Evolutionary conservation across 2,329 filamentous ascomycete genomes (phyloP).

Genomic region (Trichoderma sp.): DNA sequence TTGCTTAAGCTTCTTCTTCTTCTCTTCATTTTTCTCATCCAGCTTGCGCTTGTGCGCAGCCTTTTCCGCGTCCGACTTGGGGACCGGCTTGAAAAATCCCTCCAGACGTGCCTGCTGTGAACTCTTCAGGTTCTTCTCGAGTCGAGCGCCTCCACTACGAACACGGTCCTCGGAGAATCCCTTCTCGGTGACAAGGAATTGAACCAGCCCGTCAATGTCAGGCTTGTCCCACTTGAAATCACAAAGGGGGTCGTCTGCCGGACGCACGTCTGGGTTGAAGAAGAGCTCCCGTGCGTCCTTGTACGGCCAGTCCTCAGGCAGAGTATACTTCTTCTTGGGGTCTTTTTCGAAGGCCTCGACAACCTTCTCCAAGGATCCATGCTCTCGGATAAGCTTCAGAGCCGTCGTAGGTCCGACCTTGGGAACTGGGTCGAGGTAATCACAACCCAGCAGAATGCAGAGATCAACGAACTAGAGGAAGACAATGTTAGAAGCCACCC

Average conservation of each 20-base stretch:
- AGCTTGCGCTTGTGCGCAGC: slow-evolving; percentile 86
- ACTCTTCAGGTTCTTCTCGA: slow-evolving; percentile 88
- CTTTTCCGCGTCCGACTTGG: slow-evolving; percentile 84
- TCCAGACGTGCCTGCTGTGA: slow-evolving; percentile 89
- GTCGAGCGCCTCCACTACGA: slow-evolving; percentile 68
- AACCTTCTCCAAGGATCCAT: slow-evolving; percentile 82
- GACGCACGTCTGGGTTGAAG: slow-evolving; percentile 82
- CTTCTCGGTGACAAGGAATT: slow-evolving; percentile 90
- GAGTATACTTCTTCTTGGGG: slow-evolving; percentile 71
- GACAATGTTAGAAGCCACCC: background rate
- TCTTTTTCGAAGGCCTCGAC: slow-evolving; percentile 76
- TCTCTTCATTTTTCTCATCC: slow-evolving; percentile 85
- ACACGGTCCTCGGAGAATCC: slow-evolving; percentile 96
- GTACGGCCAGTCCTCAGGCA: slow-evolving; percentile 97
- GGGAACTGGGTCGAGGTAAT: slow-evolving; percentile 95
- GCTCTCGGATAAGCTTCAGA: slow-evolving; percentile 88
- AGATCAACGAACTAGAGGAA: slow-evolving; percentile 76
- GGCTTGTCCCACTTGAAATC: slow-evolving; percentile 98
- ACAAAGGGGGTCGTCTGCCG: slow-evolving; percentile 79
- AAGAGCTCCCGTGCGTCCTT: slow-evolving; percentile 89
- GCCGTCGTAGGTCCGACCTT: slow-evolving; percentile 91
- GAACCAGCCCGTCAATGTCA: slow-evolving; percentile 82
- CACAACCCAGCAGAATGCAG: slow-evolving; percentile 94
- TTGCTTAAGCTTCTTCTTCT: slow-evolving; percentile 93
- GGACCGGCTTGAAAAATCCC: slow-evolving; percentile 93